Base-by-base conservation (phyloP, 257 asterid genomes). In the Lantana camara region DNA sequence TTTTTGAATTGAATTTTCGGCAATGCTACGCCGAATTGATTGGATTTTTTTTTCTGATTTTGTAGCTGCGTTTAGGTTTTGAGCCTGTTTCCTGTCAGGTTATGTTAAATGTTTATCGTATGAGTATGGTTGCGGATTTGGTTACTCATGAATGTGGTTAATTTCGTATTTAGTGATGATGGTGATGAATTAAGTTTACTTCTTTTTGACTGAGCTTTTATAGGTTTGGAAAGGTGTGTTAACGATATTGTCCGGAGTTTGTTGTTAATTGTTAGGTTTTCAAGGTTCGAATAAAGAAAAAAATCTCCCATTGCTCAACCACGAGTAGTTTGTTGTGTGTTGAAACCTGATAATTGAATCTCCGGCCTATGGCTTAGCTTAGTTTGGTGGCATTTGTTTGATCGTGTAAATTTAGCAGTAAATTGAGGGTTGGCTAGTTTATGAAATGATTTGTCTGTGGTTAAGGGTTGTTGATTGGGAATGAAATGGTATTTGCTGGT, bases 271-370 rank as follows among this genome's bases (percentile, higher is more conserved):
- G 17, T 40, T 21, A 24, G 34, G 21, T 29, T 19, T 54, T 13
- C 13, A 15, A 23, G 5, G 3, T 53, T n/a, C n/a, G n/a, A n/a
- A n/a, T n/a, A n/a, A n/a, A n/a, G n/a, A n/a, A n/a, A n/a, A n/a
- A n/a, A n/a, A n/a, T n/a, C 48, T 37, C 24, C 2, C 34, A 15
- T n/a, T 56, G 48, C 19, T 58, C 4, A 4, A 9, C 27, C 17
- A 9, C 17, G 9, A 49, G 47, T 16, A 29, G n/a, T 27, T 53
- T 50, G 24, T 48, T 49, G 46, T 38, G 66, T 20, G 48, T 13
- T 34, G 16, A 20, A 63, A 57, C n/a, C n/a, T n/a, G n/a, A n/a
- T n/a, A n/a, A 65, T 64, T 32, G 58, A 57, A 41, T 65, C n/a
- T n/a, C n/a, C 32, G 10, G 19, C 40, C 56, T 55, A n/a, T 45